phyloP scores from a whole-genome alignment of 495 filamentous ascomycete genomes.

The Neurospora sp. region DNA sequence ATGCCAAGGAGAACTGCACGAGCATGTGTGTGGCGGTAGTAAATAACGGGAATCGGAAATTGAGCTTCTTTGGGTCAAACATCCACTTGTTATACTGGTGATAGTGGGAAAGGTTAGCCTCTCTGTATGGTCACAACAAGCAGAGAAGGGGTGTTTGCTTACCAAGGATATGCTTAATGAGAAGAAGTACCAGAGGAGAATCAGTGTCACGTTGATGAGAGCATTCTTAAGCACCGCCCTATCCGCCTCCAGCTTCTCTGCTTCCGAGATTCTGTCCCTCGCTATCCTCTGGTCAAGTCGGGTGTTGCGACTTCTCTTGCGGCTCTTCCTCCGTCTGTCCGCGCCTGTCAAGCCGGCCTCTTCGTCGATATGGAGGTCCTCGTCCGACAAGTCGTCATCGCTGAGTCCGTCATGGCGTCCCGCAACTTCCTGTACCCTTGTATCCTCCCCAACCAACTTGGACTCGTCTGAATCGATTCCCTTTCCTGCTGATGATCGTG shows the following conservation, averaged over 20 bases:
- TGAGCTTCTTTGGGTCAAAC: conserved; percentile 75
- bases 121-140: background rate
- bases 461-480: conserved; percentile 29
- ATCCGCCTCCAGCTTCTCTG: conserved; percentile 61
- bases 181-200: conserved; percentile 88
- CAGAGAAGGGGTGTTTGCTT: conserved; percentile 26
- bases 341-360: conserved; percentile 73
- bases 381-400: conserved; percentile 40
- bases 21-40: conserved; percentile 93
- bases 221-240: conserved; percentile 56
- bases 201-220: conserved; percentile 63
- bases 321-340: conserved; percentile 55
- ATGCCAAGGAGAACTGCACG: conserved; percentile 83
- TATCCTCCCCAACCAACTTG: conserved; percentile 32
- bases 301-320: conserved; percentile 55
- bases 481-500: conserved; percentile 21
- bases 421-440: conserved; percentile 12
- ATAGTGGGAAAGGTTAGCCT: background rate
- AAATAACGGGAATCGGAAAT: conserved; percentile 93
- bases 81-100: conserved; percentile 99
- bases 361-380: conserved; percentile 77
- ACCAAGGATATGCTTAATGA: conserved; percentile 91
- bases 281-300: conserved; percentile 66
- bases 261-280: conserved; percentile 42
- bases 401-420: conserved; percentile 13